Base-by-base conservation (phyloP, 805 yeast genomes). In the Kockiozyma suomiensis region DNA sequence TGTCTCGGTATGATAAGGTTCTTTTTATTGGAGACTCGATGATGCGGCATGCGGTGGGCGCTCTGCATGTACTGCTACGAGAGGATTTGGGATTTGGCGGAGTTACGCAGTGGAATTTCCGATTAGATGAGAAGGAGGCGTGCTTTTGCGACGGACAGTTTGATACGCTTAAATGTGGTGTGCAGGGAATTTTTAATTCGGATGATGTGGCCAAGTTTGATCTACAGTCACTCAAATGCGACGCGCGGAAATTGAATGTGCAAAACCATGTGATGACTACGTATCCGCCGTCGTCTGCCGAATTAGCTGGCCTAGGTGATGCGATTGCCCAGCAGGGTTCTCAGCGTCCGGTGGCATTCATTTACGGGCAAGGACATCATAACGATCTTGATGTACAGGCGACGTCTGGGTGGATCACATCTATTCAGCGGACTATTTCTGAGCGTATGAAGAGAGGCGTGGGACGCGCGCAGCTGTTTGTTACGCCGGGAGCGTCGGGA, bases 21-120 rank as follows among this genome's bases (percentile, higher is more conserved):
- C 30, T 62, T 21, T 62, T 62, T 30, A 40, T 62, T 30, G 66
- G 66, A 40, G 66, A 62, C 54, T 45, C 58, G 19, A 62, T 62
- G 66, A 60, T 59, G 64, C 61, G 66, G n/a, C 66, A 62, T 46
- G 55, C 55, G n/a, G 66, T 62, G 41, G 66, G 66, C 26, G 66
- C 66, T 8, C 38, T 62, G 35, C 66, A 62, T 41, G 50, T 62
- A 12, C 47, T 60, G 15, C 35, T 62, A 45, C 65, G 66, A 41
- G 62, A 62, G 50, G 66, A 62, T 55, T 58, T 62, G 17, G 66
- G 62, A 33, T 62, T 17, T 32, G 66, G 66, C 33, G 66, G 56
- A 28, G 66, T 62, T 47, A 62, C 66, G 41, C 59, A 61, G 43
- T 62, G 66, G 66, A 62, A 62, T 35, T 62, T 62, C 49, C 58